phyloP scores from a whole-genome alignment of 2,329 filamentous ascomycete genomes.

The Botrytis hyacinthi region DNA sequence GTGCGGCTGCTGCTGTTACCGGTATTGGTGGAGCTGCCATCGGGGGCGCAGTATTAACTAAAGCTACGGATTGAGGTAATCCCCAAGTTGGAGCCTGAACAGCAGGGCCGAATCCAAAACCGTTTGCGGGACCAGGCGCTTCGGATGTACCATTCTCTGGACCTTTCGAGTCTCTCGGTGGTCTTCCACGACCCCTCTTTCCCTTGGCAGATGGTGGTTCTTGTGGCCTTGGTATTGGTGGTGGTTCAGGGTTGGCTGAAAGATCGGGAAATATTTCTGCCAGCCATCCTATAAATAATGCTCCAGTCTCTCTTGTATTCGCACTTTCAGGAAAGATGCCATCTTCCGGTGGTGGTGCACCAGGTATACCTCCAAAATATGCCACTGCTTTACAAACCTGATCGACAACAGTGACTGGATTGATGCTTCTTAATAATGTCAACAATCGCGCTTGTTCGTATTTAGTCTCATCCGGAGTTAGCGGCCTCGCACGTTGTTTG shows the following conservation, averaged over 20 bases:
- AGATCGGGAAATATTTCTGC: slow-evolving; percentile 58
- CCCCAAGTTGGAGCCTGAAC: slow-evolving; percentile 36
- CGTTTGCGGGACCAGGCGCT: slow-evolving; percentile 36
- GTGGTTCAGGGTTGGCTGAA: slow-evolving; percentile 26
- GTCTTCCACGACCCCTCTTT: slow-evolving; percentile 34
- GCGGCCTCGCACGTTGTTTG: slow-evolving; percentile 35
- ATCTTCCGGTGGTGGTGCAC: slow-evolving; percentile 50
- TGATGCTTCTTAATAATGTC: slow-evolving; percentile 54
- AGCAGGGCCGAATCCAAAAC: slow-evolving; percentile 36
- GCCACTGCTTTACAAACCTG: slow-evolving; percentile 61
- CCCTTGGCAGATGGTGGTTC: slow-evolving; percentile 3
- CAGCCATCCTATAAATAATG: slow-evolving; percentile 60
- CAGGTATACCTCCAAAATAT: slow-evolving; percentile 62
- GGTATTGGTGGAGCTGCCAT: slow-evolving; percentile 24
- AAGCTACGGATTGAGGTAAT: slow-evolving; percentile 33
- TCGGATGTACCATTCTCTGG: slow-evolving; percentile 25
- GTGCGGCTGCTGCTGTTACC: neutral
- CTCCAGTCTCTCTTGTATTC: slow-evolving; percentile 55
- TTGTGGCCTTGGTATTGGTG: slow-evolving; percentile 22
- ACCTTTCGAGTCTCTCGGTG: slow-evolving; percentile 27
- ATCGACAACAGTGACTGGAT: slow-evolving; percentile 57
- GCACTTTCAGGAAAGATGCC: slow-evolving; percentile 55
- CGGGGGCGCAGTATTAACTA: slow-evolving; percentile 32
- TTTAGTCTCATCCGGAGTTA: slow-evolving; percentile 52
- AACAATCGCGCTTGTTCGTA: slow-evolving; percentile 59